Percentiles rank a stretch among this genome's conserved stretches.
Conservation (phyloP, 2,329 filamentous ascomycete species). For the Aotearoamyces nothofagi region DNA sequence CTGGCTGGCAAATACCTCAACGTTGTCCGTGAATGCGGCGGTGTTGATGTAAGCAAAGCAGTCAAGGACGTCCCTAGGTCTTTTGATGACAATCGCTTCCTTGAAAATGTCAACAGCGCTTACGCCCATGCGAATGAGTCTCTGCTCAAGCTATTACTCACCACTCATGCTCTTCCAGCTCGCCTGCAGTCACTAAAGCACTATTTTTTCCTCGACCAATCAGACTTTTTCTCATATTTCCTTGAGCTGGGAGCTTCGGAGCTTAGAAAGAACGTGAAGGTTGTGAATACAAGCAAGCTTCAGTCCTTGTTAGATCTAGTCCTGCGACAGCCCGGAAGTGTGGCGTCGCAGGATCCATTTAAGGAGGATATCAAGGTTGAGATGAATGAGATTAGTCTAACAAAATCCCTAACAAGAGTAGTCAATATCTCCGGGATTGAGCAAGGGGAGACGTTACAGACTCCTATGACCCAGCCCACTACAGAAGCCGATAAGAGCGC, state of each 20-base stretch:
- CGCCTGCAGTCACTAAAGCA: constrained; percentile 86
- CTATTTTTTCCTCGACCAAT: constrained; percentile 97
- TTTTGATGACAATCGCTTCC: constrained; percentile 81
- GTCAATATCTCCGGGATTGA: constrained; percentile 95
- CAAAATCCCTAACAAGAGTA: constrained; percentile 87
- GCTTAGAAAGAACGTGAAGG: constrained; percentile 74
- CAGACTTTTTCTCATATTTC: constrained; percentile 97
- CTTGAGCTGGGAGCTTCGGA: constrained; percentile 83
- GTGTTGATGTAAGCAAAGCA: constrained; percentile 82
- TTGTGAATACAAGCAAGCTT: constrained; percentile 82
- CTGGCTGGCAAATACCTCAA: constrained; percentile 96
- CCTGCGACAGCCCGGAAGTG: constrained; percentile 86
- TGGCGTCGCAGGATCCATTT: constrained; percentile 88
- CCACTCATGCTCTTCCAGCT: constrained; percentile 79
- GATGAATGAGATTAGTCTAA: constrained; percentile 89
- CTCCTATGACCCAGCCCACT: constrained; percentile 48
- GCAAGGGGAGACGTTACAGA: constrained; percentile 69
- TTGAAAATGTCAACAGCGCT: constrained; percentile 90
- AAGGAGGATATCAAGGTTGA: constrained; percentile 97
- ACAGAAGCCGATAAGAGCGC: constrained; percentile 74
- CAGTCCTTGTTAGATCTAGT: constrained; percentile 94
- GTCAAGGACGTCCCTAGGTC: constrained; percentile 79
- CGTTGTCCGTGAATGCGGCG: constrained; percentile 91
- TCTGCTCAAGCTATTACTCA: constrained; percentile 77
- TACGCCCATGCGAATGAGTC: constrained; percentile 95